Percentiles rank a stretch among this genome's conserved stretches.
Evolutionary conservation across 192 early-diverging fungal genomes (phyloP).

Genomic region (Pilobolus umbonatus): DNA sequence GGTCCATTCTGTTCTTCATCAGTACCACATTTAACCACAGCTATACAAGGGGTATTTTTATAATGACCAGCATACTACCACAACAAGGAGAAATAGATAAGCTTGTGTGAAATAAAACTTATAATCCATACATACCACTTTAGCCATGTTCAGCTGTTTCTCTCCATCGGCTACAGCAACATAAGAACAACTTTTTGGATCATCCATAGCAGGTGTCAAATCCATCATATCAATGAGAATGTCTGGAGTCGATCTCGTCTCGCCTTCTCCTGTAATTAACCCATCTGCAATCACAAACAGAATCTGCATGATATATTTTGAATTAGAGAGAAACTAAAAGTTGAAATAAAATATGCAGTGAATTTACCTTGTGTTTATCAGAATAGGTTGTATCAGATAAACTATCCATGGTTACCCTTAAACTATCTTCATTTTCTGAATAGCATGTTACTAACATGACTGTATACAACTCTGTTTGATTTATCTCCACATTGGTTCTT

Average conservation of each 20-base stretch:
- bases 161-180: conserved; percentile 73
- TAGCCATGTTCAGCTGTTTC: conserved; percentile 80
- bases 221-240: conserved; percentile 77
- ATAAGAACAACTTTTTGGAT: conserved; percentile 74
- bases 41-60: conserved; percentile 53
- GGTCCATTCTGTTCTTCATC: conserved; percentile 55
- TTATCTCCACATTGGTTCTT: neutral
- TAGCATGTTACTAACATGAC: conserved; percentile 88
- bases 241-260: conserved; percentile 71
- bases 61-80: conserved; percentile 66
- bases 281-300: conserved; percentile 90
- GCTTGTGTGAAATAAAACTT: conserved; percentile 12
- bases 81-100: neutral
- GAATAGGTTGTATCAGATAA: conserved; percentile 78
- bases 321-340: neutral
- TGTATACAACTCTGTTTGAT: conserved; percentile 53
- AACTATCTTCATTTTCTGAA: conserved; percentile 79
- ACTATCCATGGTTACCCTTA: conserved; percentile 79
- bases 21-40: conserved; percentile 76
- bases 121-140: conserved; percentile 48
- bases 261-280: conserved; percentile 77
- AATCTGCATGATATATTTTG: no score
- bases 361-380: conserved; percentile 68
- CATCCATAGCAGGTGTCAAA: conserved; percentile 48
- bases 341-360: neutral